Evolutionary conservation across 1,284 basidiomycete genomes (phyloP).

Genomic region (Erythrobasidium hasegawianum): DNA sequence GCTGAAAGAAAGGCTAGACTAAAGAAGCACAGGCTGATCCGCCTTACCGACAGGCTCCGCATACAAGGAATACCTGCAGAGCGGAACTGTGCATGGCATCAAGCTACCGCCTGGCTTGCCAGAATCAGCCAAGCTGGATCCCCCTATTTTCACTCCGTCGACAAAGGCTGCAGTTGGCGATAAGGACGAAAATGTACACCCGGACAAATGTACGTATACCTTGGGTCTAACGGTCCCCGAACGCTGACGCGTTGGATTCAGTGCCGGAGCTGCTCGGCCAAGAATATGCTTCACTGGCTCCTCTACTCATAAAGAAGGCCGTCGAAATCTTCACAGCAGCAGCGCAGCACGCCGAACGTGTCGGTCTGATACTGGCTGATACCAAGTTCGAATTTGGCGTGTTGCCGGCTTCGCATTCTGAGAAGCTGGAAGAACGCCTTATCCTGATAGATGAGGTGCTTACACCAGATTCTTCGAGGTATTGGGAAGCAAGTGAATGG

Average conservation of each 20-base stretch:
- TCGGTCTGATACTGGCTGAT: constrained; percentile 93
- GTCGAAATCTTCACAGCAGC: constrained; percentile 72
- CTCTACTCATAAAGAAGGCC: constrained; percentile 60
- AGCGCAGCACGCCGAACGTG: constrained; percentile 67
- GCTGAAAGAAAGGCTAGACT: constrained; percentile 40
- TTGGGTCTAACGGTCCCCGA: background rate
- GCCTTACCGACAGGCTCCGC: constrained; percentile 68
- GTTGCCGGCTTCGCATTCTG: constrained; percentile 48
- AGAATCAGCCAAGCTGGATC: constrained; percentile 78
- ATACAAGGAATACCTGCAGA: constrained; percentile 88
- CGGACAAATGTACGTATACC: constrained; percentile 64
- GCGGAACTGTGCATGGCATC: constrained; percentile 84
- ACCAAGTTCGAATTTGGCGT: constrained; percentile 88
- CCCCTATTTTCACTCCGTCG: constrained; percentile 90
- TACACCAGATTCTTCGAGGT: constrained; percentile 94
- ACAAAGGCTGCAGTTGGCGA: constrained; percentile 93
- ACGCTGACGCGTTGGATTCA: constrained; percentile 39
- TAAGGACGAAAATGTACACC: constrained; percentile 98
- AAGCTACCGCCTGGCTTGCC: constrained; percentile 67
- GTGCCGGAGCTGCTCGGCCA: constrained; percentile 43
- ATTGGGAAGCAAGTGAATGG: constrained; percentile 82
- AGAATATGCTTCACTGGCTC: constrained; percentile 55
- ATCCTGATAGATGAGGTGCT: constrained; percentile 94
- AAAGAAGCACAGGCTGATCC: background rate
- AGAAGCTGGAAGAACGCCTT: constrained; percentile 50